Base-by-base conservation (phyloP, 306 rosid genomes). In the Arachis hypogaea region DNA sequence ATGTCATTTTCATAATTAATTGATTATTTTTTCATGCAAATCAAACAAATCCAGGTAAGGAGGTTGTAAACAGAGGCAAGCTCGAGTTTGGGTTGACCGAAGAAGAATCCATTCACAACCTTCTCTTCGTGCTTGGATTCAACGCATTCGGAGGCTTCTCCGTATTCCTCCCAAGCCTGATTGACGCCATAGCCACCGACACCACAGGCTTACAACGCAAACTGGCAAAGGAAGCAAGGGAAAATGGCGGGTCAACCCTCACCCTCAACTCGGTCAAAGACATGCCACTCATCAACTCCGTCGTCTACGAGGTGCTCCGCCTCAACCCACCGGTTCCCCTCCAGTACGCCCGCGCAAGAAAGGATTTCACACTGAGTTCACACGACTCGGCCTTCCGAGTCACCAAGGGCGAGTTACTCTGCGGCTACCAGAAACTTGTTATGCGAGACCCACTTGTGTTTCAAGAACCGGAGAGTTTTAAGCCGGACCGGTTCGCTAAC, bases 141-240 rank as follows among this genome's bases (percentile, higher is more conserved):
- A 92, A 95, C 40, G 85, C 96, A 5, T 95, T 74, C 50, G 99
- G 99, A 3, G 98, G 99, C 7, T 95, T 95, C 69, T 78, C 97
- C 9, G 18, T 95, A 51, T 92, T 88, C 69, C 75, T 95, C 0
- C 98, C 99, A 0, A 40, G 69, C 68, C 75, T 95, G 18, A 50
- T 95, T 44, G 74, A 72, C 0, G 6, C 76, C 7, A 49, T 95
- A 9, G 83, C 78, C 6, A 80, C 65, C 10, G 87, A 84, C 85
- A 7, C 63, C 12, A 82, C 85, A 10, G 93, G 85, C 0, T 73
- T 95, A 44, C 97, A 95, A 42, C 79, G 82, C 14, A 76, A 79
- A 64, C 36, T 95, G 5, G 79, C 73, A 14, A 40, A 78, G 8
- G 99, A 95, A 81, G 99, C 86, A 0, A 76, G 93, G 55, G 83